These are phyloP conservation scores for Coemansia asiatica DNA, from an alignment of 192 early-diverging fungal genomes.

Conservation along the genomic window DNA sequence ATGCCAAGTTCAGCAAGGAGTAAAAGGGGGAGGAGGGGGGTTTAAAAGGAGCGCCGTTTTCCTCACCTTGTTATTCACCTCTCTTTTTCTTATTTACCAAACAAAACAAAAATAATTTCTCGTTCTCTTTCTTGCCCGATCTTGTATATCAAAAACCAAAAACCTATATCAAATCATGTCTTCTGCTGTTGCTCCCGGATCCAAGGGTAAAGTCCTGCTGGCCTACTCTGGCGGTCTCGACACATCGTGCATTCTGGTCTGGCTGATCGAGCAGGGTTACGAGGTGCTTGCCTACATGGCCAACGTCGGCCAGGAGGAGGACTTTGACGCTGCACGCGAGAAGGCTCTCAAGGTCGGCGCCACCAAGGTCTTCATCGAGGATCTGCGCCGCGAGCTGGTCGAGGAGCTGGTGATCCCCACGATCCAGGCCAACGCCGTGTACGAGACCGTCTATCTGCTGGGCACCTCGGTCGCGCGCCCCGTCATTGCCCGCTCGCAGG, in stretches of 20 bases:
- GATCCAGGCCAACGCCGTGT: constrained; percentile 92
- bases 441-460: constrained; percentile 94
- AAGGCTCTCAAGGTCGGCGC: constrained; percentile 96
- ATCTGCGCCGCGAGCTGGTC: constrained; percentile 91
- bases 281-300: constrained; percentile 98
- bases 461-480: constrained; percentile 98
- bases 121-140: neutral
- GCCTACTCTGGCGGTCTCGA: constrained; percentile 98
- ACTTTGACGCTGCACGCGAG: constrained; percentile 88
- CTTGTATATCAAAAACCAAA: constrained; percentile 4
- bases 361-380: constrained; percentile 93
- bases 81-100: neutral
- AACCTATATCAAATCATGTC: constrained; percentile 20
- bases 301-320: constrained; percentile 98
- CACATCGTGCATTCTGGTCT: constrained; percentile 98
- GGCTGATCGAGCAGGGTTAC: constrained; percentile 97
- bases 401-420: constrained; percentile 90
- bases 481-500: constrained; percentile 86
- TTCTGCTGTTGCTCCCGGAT: constrained; percentile 47
- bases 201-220: constrained; percentile 86
- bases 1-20: too few relatives aligned
- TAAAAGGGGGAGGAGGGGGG: neutral
- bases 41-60: constrained; percentile 2
- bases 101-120: too few relatives aligned
- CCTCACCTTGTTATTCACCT: neutral